Base-by-base conservation (phyloP, 768 basidiomycete species). In the Leccinum broughii region DNA sequence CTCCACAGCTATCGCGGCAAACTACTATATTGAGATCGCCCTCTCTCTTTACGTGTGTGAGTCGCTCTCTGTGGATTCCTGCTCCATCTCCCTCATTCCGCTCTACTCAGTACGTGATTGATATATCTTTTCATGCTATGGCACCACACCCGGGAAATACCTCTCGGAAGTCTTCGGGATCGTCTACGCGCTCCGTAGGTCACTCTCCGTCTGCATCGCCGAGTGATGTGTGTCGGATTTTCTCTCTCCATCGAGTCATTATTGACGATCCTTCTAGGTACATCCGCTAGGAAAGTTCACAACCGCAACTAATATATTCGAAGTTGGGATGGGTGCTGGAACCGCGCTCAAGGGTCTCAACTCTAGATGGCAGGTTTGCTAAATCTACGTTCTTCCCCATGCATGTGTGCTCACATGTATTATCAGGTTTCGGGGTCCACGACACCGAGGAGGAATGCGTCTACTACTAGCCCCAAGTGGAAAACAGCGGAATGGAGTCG, bases 351-450 rank as follows among this genome's bases (percentile, higher is more conserved):
- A 86, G 68, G 71, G 75, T 32, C 77, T 86, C 46, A 84, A 81
- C 70, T 76, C 85, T 53, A 83, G 87, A 49, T 89, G 88, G 88
- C 86, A 88, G 83, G 88, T 84, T 57, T 52, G 82, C 76, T 59
- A 10, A 51, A 56, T 49, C 57, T 64, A 54, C 39, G 32, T 58
- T 53, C 35, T 30, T 58, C 59, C 20, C 57, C 55, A 35, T 54
- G 55, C 46, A 44, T 46, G 50, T 65, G 35, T 3, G 49, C 57
- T 61, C 46, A 68, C 49, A 56, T 58, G 39, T 61, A 17, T 20
- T 32, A 6, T 52, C 59, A 88, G 87, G 85, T 87, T 56, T 89
- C 86, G 87, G 78, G 78, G 54, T 76, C 81, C 64, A 68, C 77
- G 44, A 69, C 80, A 30, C 78, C 85, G 4, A 81, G 22, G 22